These are phyloP conservation scores for Candida golubevii DNA, from an alignment of 805 yeast species.

Conservation along the genomic window DNA sequence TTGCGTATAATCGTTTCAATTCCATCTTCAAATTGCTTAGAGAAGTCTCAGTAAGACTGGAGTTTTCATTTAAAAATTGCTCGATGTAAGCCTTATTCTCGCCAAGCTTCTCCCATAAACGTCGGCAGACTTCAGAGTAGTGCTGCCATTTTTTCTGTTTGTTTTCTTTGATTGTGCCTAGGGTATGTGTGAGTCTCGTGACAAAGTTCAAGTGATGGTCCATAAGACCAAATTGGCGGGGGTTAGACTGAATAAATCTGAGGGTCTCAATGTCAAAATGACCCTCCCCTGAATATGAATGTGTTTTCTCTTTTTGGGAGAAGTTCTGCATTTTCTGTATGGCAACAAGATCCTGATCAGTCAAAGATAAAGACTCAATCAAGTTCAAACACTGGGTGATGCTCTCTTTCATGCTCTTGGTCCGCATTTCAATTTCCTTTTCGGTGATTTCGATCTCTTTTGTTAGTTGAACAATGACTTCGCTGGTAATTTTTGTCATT, in stretches of 20 bases:
- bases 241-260: slow-evolving; percentile 31
- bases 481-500: slow-evolving; percentile 34
- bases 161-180: slow-evolving; percentile 29
- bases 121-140: slow-evolving; percentile 38
- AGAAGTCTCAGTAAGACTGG: slow-evolving; percentile 43
- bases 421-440: slow-evolving; percentile 23
- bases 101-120: slow-evolving; percentile 55
- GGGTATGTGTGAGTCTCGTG: slow-evolving; percentile 25
- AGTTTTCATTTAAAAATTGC: slow-evolving; percentile 43
- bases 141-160: slow-evolving; percentile 35
- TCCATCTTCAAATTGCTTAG: slow-evolving; percentile 53
- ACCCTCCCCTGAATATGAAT: slow-evolving; percentile 21
- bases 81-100: slow-evolving; percentile 41
- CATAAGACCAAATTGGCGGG: slow-evolving; percentile 37
- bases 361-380: slow-evolving; percentile 26
- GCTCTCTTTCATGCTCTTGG: slow-evolving; percentile 19
- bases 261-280: slow-evolving; percentile 37
- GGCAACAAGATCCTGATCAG: slow-evolving; percentile 29
- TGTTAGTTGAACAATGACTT: slow-evolving; percentile 21
- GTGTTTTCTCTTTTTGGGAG: neutral
- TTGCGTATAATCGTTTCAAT: slow-evolving; percentile 50
- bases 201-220: slow-evolving; percentile 32
- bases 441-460: slow-evolving; percentile 26
- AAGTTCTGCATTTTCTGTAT: slow-evolving; percentile 28
- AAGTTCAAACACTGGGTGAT: slow-evolving; percentile 24